Percentiles rank a stretch among this genome's conserved stretches.
These are phyloP conservation scores for Pythium phragmitis DNA, from an alignment of 352 stramenopile genomes.

Conservation along the genomic window DNA sequence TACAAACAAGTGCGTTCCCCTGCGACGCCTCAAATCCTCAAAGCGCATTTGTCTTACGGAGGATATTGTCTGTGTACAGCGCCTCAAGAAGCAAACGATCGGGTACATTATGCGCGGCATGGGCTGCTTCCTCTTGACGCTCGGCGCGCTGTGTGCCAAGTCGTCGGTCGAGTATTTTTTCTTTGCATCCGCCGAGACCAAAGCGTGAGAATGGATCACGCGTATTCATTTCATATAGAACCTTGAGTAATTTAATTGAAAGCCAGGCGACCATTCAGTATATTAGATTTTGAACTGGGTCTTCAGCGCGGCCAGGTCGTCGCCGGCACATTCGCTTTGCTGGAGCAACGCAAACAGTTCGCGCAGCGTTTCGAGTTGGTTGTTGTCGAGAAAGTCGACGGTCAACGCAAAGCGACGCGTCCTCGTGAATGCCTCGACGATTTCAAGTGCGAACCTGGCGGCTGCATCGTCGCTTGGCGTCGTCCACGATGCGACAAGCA, in stretches of 20 bases:
- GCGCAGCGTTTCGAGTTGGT: conserved; percentile 49
- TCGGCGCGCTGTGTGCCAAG: conserved; percentile 81
- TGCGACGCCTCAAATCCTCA: background rate
- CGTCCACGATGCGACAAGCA: conserved; percentile 29
- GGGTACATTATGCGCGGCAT: conserved; percentile 81
- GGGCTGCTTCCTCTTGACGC: conserved; percentile 78
- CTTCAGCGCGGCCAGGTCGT: conserved; percentile 3
- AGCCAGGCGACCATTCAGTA: background rate
- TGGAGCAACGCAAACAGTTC: conserved; percentile 34
- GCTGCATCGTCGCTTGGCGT: conserved; percentile 7
- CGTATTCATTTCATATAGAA: conserved; percentile 18
- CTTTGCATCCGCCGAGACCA: conserved; percentile 37
- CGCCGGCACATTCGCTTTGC: background rate
- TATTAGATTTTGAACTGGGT: conserved; percentile 9
- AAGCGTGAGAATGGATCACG: conserved; percentile 18
- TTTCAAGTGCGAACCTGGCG: conserved; percentile 37
- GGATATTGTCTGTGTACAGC: conserved; percentile 32
- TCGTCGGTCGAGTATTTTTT: conserved; percentile 87
- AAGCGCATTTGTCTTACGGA: background rate
- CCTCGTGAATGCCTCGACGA: conserved; percentile 40
- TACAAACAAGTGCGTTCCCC: conserved; percentile 76
- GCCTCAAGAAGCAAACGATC: conserved; percentile 85
- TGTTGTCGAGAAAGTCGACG: conserved; percentile 71
- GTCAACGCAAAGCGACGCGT: conserved; percentile 60
- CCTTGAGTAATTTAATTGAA: conserved; percentile 15